phyloP scores from a whole-genome alignment of 345 rosid species.

The Anastatica hierochuntica region DNA sequence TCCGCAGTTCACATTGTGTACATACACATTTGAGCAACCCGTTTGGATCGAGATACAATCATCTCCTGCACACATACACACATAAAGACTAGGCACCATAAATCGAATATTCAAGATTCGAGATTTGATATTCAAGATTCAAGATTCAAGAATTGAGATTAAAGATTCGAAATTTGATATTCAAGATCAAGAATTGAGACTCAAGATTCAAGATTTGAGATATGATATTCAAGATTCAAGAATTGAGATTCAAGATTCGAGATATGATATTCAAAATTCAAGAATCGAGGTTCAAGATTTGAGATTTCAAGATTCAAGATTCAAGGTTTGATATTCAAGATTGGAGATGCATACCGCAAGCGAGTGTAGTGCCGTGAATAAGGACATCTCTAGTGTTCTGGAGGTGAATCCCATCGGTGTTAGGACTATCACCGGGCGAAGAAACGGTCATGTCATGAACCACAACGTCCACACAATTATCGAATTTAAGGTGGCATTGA shows the following conservation, averaged over 20 bases:
- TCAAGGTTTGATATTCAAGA: not conserved
- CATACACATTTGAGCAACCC: constrained; percentile 78
- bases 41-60: constrained; percentile 93
- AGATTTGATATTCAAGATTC: not conserved
- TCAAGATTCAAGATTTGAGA: no score
- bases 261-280: no score
- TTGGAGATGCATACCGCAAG: constrained; percentile 52
- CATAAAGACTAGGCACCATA: not conserved
- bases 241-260: no score
- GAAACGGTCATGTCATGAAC: constrained; percentile 62
- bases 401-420: constrained; percentile 93
- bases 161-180: no score
- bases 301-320: not conserved
- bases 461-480: constrained; percentile 64
- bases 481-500: constrained; percentile 95
- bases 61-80: constrained; percentile 75
- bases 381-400: constrained; percentile 84
- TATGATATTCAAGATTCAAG: no score
- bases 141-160: not conserved
- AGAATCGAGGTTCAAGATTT: no score
- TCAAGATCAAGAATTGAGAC: no score
- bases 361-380: constrained; percentile 59
- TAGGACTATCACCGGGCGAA: constrained; percentile 94
- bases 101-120: no score
- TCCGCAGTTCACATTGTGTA: constrained; percentile 87